Conservation (phyloP, 2,329 filamentous ascomycete species). For the Apiospora malaysiana region DNA sequence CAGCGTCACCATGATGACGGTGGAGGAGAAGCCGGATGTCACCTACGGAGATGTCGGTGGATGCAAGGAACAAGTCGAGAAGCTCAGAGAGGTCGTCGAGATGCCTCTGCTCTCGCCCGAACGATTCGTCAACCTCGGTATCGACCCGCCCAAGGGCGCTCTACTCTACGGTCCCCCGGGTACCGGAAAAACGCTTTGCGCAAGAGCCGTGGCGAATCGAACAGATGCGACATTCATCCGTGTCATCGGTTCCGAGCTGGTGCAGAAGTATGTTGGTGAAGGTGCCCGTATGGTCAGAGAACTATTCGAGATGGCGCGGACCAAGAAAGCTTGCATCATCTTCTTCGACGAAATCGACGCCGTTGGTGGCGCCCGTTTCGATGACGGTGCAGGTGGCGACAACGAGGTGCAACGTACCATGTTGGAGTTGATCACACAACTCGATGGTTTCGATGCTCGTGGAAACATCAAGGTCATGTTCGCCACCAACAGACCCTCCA, state of each 20-base stretch:
- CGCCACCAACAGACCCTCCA: constrained; percentile 94
- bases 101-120: constrained; percentile 97
- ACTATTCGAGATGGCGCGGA: constrained; percentile 98
- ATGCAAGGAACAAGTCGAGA: constrained; percentile 99
- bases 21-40: constrained; percentile 99
- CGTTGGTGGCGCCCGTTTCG: constrained; percentile 93
- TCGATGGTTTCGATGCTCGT: constrained; percentile 94
- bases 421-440: constrained; percentile 95
- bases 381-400: constrained; percentile 94
- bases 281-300: constrained; percentile 98
- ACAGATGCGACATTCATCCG: constrained; percentile 99
- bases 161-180: constrained; percentile 95
- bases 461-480: constrained; percentile 99
- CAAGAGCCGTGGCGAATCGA: constrained; percentile 94
- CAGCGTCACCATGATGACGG: constrained; percentile 99
- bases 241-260: constrained; percentile 96
- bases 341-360: constrained; percentile 99
- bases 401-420: constrained; percentile 98
- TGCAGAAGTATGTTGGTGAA: constrained; percentile 99
- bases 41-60: constrained; percentile 98
- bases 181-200: constrained; percentile 98
- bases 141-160: constrained; percentile 97
- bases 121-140: constrained; percentile 97
- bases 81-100: constrained; percentile 96
- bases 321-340: constrained; percentile 99